These are phyloP conservation scores for Fraxinus floribunda DNA, from an alignment of 305 asterid genomes.

Conservation along the genomic window DNA sequence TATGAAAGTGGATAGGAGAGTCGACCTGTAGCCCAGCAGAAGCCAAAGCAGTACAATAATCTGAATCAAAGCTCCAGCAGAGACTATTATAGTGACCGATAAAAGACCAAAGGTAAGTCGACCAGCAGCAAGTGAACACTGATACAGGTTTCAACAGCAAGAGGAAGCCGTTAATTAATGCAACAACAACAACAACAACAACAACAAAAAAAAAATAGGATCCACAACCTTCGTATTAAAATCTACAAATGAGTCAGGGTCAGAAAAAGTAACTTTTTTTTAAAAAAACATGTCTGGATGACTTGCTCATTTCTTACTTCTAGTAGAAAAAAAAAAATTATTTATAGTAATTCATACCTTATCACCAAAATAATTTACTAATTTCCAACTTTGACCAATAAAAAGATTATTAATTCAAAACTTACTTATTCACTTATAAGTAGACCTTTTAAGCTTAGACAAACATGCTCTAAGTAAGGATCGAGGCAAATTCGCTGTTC, in stretches of 20 bases:
- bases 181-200: background rate
- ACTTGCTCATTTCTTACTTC: background rate
- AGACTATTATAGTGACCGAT: slow-evolving; percentile 71
- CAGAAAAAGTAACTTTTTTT: background rate
- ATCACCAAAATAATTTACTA: background rate
- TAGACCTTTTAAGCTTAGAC: background rate
- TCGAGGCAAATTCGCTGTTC: background rate
- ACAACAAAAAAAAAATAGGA: background rate
- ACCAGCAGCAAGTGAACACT: slow-evolving; percentile 86
- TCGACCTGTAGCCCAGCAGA: slow-evolving; percentile 69
- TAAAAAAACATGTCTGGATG: background rate
- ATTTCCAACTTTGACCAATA: background rate
- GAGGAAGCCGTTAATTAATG: background rate
- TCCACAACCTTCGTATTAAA: background rate
- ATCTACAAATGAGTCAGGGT: background rate
- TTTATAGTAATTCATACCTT: background rate
- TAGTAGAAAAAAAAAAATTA: background rate
- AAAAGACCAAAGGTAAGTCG: slow-evolving; percentile 69
- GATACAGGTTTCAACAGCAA: slow-evolving; percentile 27
- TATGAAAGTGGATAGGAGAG: slow-evolving; percentile 21
- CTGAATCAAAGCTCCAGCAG: slow-evolving; percentile 73
- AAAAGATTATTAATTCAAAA: background rate
- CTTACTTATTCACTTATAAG: background rate
- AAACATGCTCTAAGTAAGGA: background rate
- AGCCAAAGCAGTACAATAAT: slow-evolving; percentile 70